Evolutionary conservation across 2,329 filamentous ascomycete species (phyloP), one percentile per base, ranked within the genome.

Genomic region (Xylariaceae sp.): DNA sequence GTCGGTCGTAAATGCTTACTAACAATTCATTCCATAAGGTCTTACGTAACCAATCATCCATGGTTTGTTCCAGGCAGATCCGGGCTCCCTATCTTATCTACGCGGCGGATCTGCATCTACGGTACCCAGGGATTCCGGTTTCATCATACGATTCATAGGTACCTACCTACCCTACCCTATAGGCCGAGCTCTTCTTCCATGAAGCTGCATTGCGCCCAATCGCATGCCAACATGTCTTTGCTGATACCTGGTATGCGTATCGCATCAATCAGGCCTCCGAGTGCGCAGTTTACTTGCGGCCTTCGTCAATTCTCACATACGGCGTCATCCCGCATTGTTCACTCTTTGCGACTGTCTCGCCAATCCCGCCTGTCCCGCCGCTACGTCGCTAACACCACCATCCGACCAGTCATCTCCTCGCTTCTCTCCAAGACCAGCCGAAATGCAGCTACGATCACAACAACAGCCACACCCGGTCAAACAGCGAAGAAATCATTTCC

Each of bases 401-500:
- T 41, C n/a, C 47, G 54, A n/a, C 51, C 51, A 3, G 43, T 39
- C 9, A 26, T 59, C 2, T 51, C 58, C 1, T 40, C 53, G 7
- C 26, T 57, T 7, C 62, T 60, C 52, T 65, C 65, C 26, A 65
- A 57, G 50, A 52, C 62, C 34, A 57, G 60, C 11, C 44, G 56
- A 9, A 35, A 41, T 29, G 53, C 31, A 55, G 31, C 51, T 5
- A 35, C 52, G 46, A 47, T 43, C 27, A 53, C 62, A 3, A 50
- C 59, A 0, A 50, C 60, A 2, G 46, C 61, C 1, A 56, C 61
- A 1, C 30, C 53, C 1, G 52, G 55, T 53, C 68, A 62, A 51
- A 63, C 67, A 7, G 60, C 63, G 19, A 73, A 72, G 61, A 70
- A 68, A 27, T 70, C 71, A 2, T 82, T 79, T 56, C 80, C 80